Evolutionary conservation across 345 rosid species (phyloP).

Genomic region (Hibiscus trionum): DNA sequence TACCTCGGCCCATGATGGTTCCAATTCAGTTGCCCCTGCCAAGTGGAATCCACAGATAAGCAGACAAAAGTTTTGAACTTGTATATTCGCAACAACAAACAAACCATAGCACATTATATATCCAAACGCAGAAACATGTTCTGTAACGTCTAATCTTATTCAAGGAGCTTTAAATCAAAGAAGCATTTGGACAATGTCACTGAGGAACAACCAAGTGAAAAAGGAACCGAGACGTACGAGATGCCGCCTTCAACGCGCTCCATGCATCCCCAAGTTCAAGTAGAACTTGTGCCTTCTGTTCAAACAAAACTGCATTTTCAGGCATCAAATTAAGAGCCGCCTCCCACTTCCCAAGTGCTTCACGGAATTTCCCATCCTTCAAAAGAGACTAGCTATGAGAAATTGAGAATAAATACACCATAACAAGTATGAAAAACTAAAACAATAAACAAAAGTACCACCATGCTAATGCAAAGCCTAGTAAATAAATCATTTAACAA

Average conservation of each 20-base stretch:
- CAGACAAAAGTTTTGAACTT: not conserved
- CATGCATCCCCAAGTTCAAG: conserved; percentile 86
- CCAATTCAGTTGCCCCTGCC: conserved; percentile 70
- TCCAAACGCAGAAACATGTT: not conserved
- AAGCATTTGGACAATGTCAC: not conserved
- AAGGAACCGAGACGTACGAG: conserved; percentile 30
- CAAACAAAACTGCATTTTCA: conserved; percentile 58
- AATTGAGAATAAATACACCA: not conserved
- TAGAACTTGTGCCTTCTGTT: conserved; percentile 87
- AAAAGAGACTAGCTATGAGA: conserved; percentile 8
- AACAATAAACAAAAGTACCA: not conserved
- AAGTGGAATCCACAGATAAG: conserved; percentile 13
- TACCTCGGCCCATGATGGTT: conserved; percentile 87
- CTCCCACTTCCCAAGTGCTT: conserved; percentile 92
- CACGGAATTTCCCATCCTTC: conserved; percentile 72
- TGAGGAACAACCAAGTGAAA: not conserved
- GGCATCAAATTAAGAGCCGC: conserved; percentile 68
- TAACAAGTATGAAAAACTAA: not conserved
- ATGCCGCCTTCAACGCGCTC: conserved; percentile 71
- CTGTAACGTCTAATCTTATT: not conserved
- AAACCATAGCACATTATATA: not conserved
- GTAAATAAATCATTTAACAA: not conserved
- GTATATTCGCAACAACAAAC: not conserved
- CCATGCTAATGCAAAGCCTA: not conserved
- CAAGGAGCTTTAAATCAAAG: not conserved